phyloP scores from a whole-genome alignment of 1,284 basidiomycete genomes.

The Xerocomus tenax region DNA sequence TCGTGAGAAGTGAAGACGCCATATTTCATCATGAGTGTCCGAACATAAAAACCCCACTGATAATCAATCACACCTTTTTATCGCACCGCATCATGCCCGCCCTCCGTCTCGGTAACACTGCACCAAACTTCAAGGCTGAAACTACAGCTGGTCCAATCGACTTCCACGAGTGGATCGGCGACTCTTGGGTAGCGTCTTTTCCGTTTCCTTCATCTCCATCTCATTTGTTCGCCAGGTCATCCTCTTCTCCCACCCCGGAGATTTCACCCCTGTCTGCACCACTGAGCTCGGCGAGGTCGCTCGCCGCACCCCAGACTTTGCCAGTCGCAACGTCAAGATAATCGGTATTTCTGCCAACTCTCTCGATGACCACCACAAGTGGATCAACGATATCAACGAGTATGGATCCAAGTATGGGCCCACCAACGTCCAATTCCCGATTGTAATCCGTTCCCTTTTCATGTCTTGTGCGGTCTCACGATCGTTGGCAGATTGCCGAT shows the following conservation, averaged over 20 bases:
- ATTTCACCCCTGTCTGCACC: conserved; percentile 82
- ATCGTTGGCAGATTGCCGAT: conserved; percentile 70
- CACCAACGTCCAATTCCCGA: conserved; percentile 82
- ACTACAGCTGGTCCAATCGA: conserved; percentile 72
- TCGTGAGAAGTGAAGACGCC: conserved; percentile 44
- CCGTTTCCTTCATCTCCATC: background rate
- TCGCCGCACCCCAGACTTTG: conserved; percentile 78
- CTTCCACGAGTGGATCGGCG: conserved; percentile 88
- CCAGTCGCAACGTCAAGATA: conserved; percentile 82
- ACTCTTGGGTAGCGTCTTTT: conserved; percentile 67
- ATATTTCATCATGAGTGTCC: conserved; percentile 28
- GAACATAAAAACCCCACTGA: conserved; percentile 18
- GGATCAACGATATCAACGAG: conserved; percentile 90
- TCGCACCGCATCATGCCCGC: conserved; percentile 31
- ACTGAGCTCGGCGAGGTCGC: conserved; percentile 97
- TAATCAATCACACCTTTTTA: background rate
- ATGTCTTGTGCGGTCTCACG: conserved; percentile 6
- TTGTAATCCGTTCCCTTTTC: conserved; percentile 44
- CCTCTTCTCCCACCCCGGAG: conserved; percentile 90
- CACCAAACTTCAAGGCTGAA: conserved; percentile 77
- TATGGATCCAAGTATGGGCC: conserved; percentile 59
- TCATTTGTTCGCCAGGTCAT: conserved; percentile 46
- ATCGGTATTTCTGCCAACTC: conserved; percentile 93
- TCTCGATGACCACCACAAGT: conserved; percentile 76
- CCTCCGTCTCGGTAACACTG: conserved; percentile 68